phyloP scores from a whole-genome alignment of 2,329 filamentous ascomycete genomes.

The Colletotrichum simmondsii region DNA sequence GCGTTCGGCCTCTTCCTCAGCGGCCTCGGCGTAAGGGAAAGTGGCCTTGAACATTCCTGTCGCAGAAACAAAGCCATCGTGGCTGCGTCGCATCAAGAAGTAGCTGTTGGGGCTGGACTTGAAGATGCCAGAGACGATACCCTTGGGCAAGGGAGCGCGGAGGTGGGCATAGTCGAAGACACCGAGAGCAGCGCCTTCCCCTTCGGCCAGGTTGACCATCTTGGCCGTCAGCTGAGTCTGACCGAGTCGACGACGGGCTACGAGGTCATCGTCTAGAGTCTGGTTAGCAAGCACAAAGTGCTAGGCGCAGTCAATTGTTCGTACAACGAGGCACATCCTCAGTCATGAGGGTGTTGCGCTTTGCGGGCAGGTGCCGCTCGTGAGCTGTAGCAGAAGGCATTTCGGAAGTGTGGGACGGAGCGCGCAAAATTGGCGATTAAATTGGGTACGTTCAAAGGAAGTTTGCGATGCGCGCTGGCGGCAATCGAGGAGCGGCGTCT shows the following conservation, averaged over 20 bases:
- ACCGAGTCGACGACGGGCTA: slow-evolving; percentile 86
- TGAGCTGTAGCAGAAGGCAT: slow-evolving; percentile 48
- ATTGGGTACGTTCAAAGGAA: slow-evolving; percentile 4
- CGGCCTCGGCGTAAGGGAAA: slow-evolving; percentile 79
- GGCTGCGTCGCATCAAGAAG: slow-evolving; percentile 93
- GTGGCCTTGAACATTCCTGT: slow-evolving; percentile 95
- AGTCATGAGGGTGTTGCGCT: slow-evolving; percentile 74
- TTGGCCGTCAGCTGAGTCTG: slow-evolving; percentile 92
- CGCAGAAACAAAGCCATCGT: slow-evolving; percentile 85
- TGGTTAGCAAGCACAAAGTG: slow-evolving; percentile 6
- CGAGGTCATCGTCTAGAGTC: slow-evolving; percentile 74
- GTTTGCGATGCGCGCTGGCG: slow-evolving; percentile 11
- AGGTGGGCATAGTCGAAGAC: slow-evolving; percentile 97
- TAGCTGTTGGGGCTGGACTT: slow-evolving; percentile 90
- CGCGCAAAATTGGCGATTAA: slow-evolving; percentile 20
- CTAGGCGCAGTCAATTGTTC: slow-evolving; percentile 35
- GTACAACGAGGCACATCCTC: slow-evolving; percentile 73
- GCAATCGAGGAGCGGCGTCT: not conserved
- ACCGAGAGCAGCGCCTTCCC: slow-evolving; percentile 78
- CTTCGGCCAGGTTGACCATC: slow-evolving; percentile 79
- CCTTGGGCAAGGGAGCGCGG: slow-evolving; percentile 90
- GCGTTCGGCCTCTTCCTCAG: slow-evolving; percentile 81
- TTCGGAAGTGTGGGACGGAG: not conserved
- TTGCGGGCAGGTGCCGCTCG: slow-evolving; percentile 64
- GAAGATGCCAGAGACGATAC: slow-evolving; percentile 93